Evolutionary conservation across 139 green algal species (phyloP), one percentile per base, ranked within the genome.

Genomic region (Chlamydomonas applanata): DNA sequence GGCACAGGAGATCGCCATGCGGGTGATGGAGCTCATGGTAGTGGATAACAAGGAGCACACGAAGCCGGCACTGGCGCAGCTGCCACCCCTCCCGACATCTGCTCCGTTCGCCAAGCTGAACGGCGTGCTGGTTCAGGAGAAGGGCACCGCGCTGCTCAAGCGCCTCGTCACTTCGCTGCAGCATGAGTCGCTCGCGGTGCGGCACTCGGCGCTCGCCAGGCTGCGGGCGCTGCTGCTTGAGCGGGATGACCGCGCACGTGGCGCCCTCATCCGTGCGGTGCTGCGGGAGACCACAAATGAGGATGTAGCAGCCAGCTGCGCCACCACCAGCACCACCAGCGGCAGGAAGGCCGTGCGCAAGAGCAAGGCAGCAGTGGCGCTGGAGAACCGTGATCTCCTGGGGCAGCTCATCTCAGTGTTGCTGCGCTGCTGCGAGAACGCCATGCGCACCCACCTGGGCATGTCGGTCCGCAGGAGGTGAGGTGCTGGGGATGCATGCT

Each of bases 381-480:
- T 1, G 14, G 44, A 32, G 54, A 54, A 69, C 32, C 54, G 33
- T 1, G 67, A 61, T 66, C 71, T 93, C 64, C 75, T 94, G 65
- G 72, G 65, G 0, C 46, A 75, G 17, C 74, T 95, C 20, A 70
- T 95, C 36, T 72, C 60, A 7, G 84, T 82, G 25, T 85, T 96
- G 76, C 82, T 96, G 59, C 81, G 82, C n/a, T 89, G 84, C 82
- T 93, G 84, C 52, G 89, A 91, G 24, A 84, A 88, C 65, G 63
- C 75, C 11, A 73, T 80, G 54, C 74, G 80, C 2, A 78, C 77
- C 2, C 54, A 70, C 1, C 53, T 82, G 40, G 80, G 74, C 14
- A 64, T 74, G n/a, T 30, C 20, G 4, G 7, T 74, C n/a, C 27
- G 52, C 3, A 20, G 45, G 5, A 4, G 52, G 52, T 64, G 49